Conservation (phyloP, 2,329 filamentous ascomycete species). For the Tricladium varicosporioides region DNA sequence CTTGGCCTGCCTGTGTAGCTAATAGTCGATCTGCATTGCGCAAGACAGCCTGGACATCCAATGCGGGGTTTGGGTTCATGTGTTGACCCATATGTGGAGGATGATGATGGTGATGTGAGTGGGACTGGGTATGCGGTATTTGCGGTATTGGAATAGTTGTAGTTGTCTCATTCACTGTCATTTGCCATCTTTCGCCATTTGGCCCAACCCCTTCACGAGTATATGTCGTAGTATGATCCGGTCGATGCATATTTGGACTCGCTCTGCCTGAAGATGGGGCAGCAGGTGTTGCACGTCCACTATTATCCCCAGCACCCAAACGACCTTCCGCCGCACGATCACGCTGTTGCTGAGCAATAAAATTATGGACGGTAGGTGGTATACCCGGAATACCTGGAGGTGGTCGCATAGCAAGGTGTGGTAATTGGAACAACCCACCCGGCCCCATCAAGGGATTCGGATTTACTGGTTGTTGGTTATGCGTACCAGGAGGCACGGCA, state of each 20-base stretch:
- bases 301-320: conserved; percentile 23
- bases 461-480: conserved; percentile 1
- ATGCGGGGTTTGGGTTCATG: conserved; percentile 15
- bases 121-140: conserved; percentile 11
- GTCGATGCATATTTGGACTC: conserved; percentile 31
- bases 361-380: conserved; percentile 19
- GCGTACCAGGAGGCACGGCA: conserved; percentile 3
- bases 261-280: conserved; percentile 27
- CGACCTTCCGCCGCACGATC: conserved; percentile 26
- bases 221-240: conserved; percentile 41
- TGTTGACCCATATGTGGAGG: conserved; percentile 10
- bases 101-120: conserved; percentile 14
- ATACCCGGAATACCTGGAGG: conserved; percentile 15
- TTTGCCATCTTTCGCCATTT: conserved; percentile 51
- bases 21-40: conserved; percentile 26
- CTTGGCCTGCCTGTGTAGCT: conserved; percentile 14
- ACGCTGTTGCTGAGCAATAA: conserved; percentile 29
- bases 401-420: conserved; percentile 12
- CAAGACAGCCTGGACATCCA: conserved; percentile 28
- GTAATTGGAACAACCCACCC: conserved; percentile 18
- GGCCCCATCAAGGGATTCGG: conserved; percentile 4
- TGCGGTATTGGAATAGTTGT: conserved; percentile 24
- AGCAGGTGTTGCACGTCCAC: conserved; percentile 16
- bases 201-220: conserved; percentile 48
- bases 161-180: conserved; percentile 48